Base-by-base conservation (phyloP, 805 yeast species). In the Pichia nanzhaoensis region DNA sequence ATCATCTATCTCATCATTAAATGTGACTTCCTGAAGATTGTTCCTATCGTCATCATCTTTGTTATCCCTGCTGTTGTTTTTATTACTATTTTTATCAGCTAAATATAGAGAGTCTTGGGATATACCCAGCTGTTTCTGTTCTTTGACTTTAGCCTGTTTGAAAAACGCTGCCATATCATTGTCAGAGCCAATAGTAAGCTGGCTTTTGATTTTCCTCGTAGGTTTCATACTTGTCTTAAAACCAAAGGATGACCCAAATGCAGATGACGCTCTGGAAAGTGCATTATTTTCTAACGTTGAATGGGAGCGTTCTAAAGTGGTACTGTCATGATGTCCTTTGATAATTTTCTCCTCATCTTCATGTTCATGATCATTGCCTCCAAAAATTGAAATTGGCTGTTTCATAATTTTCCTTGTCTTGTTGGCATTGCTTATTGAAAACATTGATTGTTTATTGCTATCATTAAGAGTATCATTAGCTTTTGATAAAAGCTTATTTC, bases 121-220 rank as follows among this genome's bases (percentile, higher is more conserved):
- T 5, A 30, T 24, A 10, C 48, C 45, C 3, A 48, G 16, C 6
- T 42, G 37, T 19, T 42, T 20, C 9, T 45, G 44, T 7, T 45
- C 51, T 22, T 48, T 19, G 12, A 24, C 34, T 33, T 48, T 48
- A 10, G 48, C 41, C 19, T 41, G 34, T 17, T 48, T 48, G n/a
- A 48, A 48, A 30, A 48, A 45, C 16, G 34, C 51, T 3, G 51
- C 46, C 34, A 48, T 39, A 22, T 44, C 43, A 32, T 45, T 42
- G 2, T 42, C 37, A 5, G 34, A 42, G 6, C 44, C 44, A n/a
- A 45, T 24, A 30, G 48, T 48, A 16, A 48, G 24, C 24, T 48
- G 47, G 9, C 46, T 41, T 10, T 34, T 38, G 18, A 47, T 44
- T 20, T 27, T 47, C 10, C 44, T 22, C 6, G 42, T 17, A 14